Base-by-base conservation (phyloP, 2,329 filamentous ascomycete genomes). In the Dothiorella sarmentorum region DNA sequence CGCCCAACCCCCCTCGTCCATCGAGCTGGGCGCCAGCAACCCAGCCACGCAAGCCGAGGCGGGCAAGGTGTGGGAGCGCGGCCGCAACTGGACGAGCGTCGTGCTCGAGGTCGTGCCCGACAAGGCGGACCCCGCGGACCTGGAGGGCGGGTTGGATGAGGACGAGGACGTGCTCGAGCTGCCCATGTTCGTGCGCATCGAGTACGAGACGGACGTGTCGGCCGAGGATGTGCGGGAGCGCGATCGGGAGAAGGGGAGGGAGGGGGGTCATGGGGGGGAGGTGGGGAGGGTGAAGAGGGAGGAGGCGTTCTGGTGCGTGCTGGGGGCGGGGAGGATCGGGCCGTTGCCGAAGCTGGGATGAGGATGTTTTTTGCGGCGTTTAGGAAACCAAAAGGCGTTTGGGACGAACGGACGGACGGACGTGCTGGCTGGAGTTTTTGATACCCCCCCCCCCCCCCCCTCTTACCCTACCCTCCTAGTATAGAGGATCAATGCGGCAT, bases 21-120 rank as follows among this genome's bases (percentile, higher is more conserved):
- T 20, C 2, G 57, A 51, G 24, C 33, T 44, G 15, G 60, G 44
- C 37, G 45, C 31, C 26, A 35, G 40, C 13, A 44, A 53, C 11
- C 44, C 51, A 6, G 53, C 59, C 13, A 61, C 40, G 4, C 85
- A 85, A 68, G 84, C 89, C 15, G 91, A 96, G 72, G 90, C 90
- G 0, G 94, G 93, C 55, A 97, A 97, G 75, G 86, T 97, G n/a
- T 99, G 91, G 89, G 92, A 97, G 63, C 84, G 87, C 56, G 93
- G 92, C 0, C 82, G 92, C 33, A 99, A 97, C 72, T 97, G 92
- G 90, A 94, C 94, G 15, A 94, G 87, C 64, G 90, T 99, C 10
- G 89, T 97, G 18, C 80, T 99, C 24, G 94, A 99, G 71, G 88
- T 99, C 13, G 84, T 97, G 0, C 84, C 92, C 67, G 61, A 61